Base-by-base conservation (phyloP, 345 rosid genomes). In the Hypericum perforatum region DNA sequence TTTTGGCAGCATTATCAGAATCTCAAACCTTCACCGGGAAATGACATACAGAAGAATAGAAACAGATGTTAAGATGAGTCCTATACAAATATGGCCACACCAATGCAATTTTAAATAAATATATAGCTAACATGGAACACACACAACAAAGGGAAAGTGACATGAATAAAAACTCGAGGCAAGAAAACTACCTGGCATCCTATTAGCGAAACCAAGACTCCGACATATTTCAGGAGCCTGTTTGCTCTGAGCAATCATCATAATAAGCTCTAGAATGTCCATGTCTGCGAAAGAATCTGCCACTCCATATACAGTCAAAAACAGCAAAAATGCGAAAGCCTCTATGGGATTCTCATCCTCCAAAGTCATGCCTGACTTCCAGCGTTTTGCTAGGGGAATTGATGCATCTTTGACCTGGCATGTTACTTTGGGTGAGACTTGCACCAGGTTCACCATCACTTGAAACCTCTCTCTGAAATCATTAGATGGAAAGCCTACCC, bases 311-410 rank as follows among this genome's bases (percentile, higher is more conserved):
- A 40, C 42, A 8, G 42, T 52, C 37, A 57, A 47, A 10, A 57
- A 39, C 48, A 44, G 37, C 41, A 57, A 36, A 29, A 57, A 57
- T 0, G 13, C 48, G 11, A 57, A 10, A 11, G 46, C 50, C 36
- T 57, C 61, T 7, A 63, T 54, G 45, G 57, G 43, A 52, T 54
- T 37, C 55, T 38, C 2, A 36, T 13, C 56, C 43, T 39, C 29
- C 61, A 22, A 22, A 22, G 5, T 45, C 37, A 57, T n/a, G 9
- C 39, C 46, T 37, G 36, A 32, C 39, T 16, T 56, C 50, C 50
- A 56, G 32, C 9, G 15, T 9, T 3, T 12, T 6, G 45, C 49
- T 9, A 43, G 45, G 7, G 43, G 11, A 8, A 41, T 11, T 29
- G 59, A 49, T 29, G 22, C 40, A n/a, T 32, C 39, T 32, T 12